Percentiles rank a stretch among this genome's conserved stretches.
Conservation (phyloP, 2,329 filamentous ascomycete genomes). For the Colletotrichum caudatum region DNA sequence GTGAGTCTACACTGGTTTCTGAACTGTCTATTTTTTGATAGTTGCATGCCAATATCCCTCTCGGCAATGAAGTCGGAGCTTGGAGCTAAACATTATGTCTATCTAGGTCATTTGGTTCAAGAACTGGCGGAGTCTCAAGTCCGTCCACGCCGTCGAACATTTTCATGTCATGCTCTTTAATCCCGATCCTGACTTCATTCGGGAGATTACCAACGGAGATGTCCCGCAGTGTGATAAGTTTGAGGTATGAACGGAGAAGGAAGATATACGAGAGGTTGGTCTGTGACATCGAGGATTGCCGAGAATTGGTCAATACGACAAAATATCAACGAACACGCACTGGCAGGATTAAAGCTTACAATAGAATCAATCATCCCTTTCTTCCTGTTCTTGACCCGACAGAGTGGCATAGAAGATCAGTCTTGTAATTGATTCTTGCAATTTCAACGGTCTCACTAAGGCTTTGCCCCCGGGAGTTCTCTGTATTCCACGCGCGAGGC, state of each 20-base stretch:
- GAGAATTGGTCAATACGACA: background rate
- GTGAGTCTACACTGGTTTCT: constrained; percentile 10
- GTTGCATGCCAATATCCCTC: background rate
- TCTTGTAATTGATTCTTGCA: background rate
- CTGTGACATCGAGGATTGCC: background rate
- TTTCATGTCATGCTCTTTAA: constrained; percentile 94
- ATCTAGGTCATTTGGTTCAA: constrained; percentile 76
- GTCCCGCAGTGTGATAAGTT: constrained; percentile 69
- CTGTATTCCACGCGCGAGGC: constrained; percentile 73
- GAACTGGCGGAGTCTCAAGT: constrained; percentile 90
- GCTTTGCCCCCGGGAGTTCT: background rate
- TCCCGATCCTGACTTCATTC: constrained; percentile 77
- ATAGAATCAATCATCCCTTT: too few relatives aligned
- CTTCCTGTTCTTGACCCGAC: background rate
- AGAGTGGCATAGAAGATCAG: background rate
- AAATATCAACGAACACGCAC: background rate
- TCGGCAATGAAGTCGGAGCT: background rate
- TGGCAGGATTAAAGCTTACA: background rate
- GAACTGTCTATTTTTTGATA: background rate
- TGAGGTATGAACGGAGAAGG: background rate
- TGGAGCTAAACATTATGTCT: constrained; percentile 1
- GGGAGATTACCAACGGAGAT: constrained; percentile 79
- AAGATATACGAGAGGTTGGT: background rate
- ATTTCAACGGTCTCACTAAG: constrained; percentile 5
- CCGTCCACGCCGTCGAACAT: constrained; percentile 88